These are phyloP conservation scores for Quercus aquifolioides DNA, from an alignment of 306 rosid species.

Conservation along the genomic window DNA sequence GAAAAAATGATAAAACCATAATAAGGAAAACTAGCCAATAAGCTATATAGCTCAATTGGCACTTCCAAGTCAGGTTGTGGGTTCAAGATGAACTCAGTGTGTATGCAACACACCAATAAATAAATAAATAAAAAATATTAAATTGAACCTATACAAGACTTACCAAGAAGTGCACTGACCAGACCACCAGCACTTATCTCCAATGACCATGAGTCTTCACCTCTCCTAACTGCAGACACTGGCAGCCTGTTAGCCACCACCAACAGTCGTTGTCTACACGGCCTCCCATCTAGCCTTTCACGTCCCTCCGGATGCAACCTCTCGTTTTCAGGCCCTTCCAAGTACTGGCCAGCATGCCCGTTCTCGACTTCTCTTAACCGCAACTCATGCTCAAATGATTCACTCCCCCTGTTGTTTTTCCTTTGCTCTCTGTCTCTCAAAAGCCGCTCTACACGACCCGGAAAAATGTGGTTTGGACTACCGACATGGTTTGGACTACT, in stretches of 20 bases:
- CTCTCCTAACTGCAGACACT: constrained; percentile 77
- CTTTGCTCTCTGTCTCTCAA: constrained; percentile 59
- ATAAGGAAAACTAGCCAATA: constrained; percentile 1
- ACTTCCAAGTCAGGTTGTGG: too few relatives aligned
- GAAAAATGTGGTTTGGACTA: constrained; percentile 26
- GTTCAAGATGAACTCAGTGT: too few relatives aligned
- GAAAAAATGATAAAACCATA: too few relatives aligned
- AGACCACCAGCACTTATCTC: constrained; percentile 90
- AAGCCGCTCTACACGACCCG: constrained; percentile 65
- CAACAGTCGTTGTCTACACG: constrained; percentile 65
- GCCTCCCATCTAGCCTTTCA: constrained; percentile 39
- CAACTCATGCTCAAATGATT: constrained; percentile 44
- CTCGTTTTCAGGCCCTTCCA: constrained; percentile 44
- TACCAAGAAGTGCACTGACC: constrained; percentile 87
- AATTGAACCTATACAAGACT: constrained; percentile 7
- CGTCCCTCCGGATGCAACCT: constrained; percentile 35
- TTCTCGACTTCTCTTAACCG: constrained; percentile 53
- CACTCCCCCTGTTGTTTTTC: constrained; percentile 45
- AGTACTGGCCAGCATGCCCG: constrained; percentile 29
- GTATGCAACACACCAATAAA: not conserved
- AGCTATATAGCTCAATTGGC: too few relatives aligned
- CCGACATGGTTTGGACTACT: constrained; percentile 40
- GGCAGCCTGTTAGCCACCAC: constrained; percentile 94
- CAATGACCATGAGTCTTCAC: constrained; percentile 84
- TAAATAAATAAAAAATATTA: not conserved